Evolutionary conservation across 169 alveolate species (phyloP), one percentile per base, ranked within the genome.

Genomic region (Condylostoma magnum): DNA sequence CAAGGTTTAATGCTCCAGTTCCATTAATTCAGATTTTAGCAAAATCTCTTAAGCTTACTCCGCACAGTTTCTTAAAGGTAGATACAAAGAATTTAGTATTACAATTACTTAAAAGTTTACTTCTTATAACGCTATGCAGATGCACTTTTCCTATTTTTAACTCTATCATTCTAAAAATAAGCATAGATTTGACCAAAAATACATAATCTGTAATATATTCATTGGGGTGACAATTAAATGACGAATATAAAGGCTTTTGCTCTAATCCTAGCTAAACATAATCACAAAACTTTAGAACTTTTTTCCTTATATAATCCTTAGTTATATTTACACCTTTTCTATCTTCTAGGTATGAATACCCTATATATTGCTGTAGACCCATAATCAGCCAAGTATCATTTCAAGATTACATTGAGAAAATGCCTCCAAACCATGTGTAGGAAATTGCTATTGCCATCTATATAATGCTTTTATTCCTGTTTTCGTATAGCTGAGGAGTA

Each of bases 131-230:
- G 18, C 46, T 53, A 38, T 74, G 72, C 34, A 71, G 46, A 56
- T 74, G 63, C 36, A 36, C n/a, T 33, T 74, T 73, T 15, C 72
- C 83, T 2, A 80, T 76, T 74, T 66, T 80, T 28, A 57, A 43
- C 27, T 74, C 80, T 8, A 80, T 54, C 83, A 80, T 67, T 18
- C 74, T 83, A 70, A 80, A 75, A 4, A 80, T 68, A n/a, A 80
- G 71, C 20, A 71, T 78, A 28, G 73, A 51, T 51, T 80, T 80
- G 15, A 63, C 37, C 43, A 36, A 30, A 46, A 34, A 47, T 4
- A 71, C 34, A 5, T 46, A 68, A 37, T 66, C 63, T 3, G 43
- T 15, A n/a, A 18, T 33, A 41, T 52, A 5, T 53, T 80, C 87
- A 15, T 77, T 4, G n/a, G 87, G 83, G 37, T 67, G 76, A 12